Conservation (phyloP, 1,284 basidiomycete genomes). For the Irpex sp. region DNA sequence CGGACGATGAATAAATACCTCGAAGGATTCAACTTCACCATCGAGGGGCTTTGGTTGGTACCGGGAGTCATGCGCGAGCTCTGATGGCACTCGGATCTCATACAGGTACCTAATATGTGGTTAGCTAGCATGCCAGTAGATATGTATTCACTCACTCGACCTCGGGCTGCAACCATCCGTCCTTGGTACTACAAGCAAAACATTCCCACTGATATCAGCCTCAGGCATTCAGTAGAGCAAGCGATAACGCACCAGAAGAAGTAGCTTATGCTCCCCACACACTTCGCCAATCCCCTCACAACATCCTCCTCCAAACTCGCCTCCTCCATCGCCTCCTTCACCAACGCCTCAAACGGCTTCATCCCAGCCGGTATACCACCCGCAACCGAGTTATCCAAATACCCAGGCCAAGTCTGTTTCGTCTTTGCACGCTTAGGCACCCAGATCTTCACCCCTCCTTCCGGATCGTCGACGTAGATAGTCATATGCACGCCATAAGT, state of each 20-base stretch:
- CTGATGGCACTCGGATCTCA: constrained; percentile 67
- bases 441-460: constrained; percentile 57
- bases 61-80: constrained; percentile 30
- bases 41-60: constrained; percentile 78
- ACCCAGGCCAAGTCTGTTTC: constrained; percentile 86
- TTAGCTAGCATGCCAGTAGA: neutral
- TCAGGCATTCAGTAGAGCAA: neutral
- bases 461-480: constrained; percentile 48
- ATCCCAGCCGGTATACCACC: constrained; percentile 80
- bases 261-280: constrained; percentile 66
- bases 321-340: constrained; percentile 94
- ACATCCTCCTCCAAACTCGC: constrained; percentile 71
- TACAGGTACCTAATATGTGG: constrained; percentile 65
- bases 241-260: constrained; percentile 52
- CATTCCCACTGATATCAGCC: neutral
- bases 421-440: constrained; percentile 82
- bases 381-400: constrained; percentile 77
- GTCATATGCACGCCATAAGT: constrained; percentile 90
- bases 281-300: constrained; percentile 54
- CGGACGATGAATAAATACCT: constrained; percentile 39
- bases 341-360: constrained; percentile 68
- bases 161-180: constrained; percentile 85
- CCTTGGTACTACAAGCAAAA: constrained; percentile 46
- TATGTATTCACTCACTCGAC: constrained; percentile 54
- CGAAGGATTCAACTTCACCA: constrained; percentile 91